Percentiles rank a stretch among this genome's conserved stretches.
Conservation (phyloP, 2,329 filamentous ascomycete genomes). For the Sordariomycetes sp. region DNA sequence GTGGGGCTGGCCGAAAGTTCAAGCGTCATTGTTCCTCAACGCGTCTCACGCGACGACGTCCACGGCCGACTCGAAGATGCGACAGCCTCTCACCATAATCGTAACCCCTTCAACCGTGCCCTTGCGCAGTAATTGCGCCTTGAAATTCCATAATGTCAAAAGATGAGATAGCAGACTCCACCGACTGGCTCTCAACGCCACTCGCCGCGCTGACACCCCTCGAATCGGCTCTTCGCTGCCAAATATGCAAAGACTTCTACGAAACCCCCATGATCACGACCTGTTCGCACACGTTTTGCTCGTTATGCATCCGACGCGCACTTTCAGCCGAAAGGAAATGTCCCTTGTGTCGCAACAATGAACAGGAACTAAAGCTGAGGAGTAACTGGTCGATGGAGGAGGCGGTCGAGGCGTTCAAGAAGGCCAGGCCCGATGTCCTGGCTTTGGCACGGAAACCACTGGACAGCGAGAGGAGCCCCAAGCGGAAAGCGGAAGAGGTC, state of each 20-base stretch:
- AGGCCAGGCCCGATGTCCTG: conserved; percentile 53
- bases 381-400: conserved; percentile 82
- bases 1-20: background rate
- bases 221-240: conserved; percentile 81
- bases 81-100: background rate
- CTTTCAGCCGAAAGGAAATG: conserved; percentile 79
- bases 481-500: conserved; percentile 38
- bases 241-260: conserved; percentile 98
- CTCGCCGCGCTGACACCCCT: conserved; percentile 58
- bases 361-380: conserved; percentile 78
- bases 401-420: conserved; percentile 68
- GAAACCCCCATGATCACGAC: conserved; percentile 89
- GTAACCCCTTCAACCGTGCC: background rate
- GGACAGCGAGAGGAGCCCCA: no score
- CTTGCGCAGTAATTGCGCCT: background rate
- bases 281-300: conserved; percentile 95
- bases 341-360: conserved; percentile 67
- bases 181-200: conserved; percentile 71
- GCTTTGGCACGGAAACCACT: conserved; percentile 52
- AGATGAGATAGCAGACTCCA: conserved; percentile 59
- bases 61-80: background rate
- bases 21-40: conserved; percentile 3
- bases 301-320: conserved; percentile 82
- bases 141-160: conserved; percentile 16
- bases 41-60: conserved; percentile 3